Conservation (phyloP, 768 basidiomycete species). For the Termitomyces sp. region DNA sequence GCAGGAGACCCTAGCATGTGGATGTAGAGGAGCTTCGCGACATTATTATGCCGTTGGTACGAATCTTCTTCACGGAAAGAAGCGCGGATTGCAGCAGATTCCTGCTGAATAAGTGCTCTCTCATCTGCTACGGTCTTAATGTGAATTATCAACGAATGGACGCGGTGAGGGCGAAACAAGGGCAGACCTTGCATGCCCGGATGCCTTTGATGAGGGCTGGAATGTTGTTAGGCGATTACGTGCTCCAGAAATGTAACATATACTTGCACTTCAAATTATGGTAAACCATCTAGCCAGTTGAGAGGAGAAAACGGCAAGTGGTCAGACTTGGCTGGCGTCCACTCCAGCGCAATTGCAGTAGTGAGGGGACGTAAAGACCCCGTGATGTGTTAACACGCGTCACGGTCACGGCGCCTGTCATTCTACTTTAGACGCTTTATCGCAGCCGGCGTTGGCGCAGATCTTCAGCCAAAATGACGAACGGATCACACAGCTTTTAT, state of each 20-base stretch:
- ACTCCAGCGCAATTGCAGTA: background rate
- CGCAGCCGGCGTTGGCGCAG: too few relatives aligned
- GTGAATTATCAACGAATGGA: constrained; percentile 14
- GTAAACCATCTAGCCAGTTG: constrained; percentile 53
- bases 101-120: constrained; percentile 92
- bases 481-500: too few relatives aligned
- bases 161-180: constrained; percentile 6
- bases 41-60: constrained; percentile 91
- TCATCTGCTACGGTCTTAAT: constrained; percentile 94
- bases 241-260: background rate
- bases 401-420: constrained; percentile 7
- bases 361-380: background rate
- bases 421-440: too few relatives aligned
- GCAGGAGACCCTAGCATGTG: constrained; percentile 99
- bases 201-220: constrained; percentile 97
- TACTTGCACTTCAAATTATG: constrained; percentile 79
- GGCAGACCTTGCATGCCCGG: constrained; percentile 85
- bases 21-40: constrained; percentile 97
- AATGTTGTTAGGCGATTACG: constrained; percentile 19
- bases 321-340: background rate
- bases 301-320: background rate
- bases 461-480: too few relatives aligned
- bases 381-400: constrained; percentile 4
- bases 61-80: constrained; percentile 98
- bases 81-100: constrained; percentile 94